A percentile compares a stretch with the other conserved stretches of the same genome.
phyloP scores from a whole-genome alignment of 768 basidiomycete genomes.

The Termitomyces sp. region DNA sequence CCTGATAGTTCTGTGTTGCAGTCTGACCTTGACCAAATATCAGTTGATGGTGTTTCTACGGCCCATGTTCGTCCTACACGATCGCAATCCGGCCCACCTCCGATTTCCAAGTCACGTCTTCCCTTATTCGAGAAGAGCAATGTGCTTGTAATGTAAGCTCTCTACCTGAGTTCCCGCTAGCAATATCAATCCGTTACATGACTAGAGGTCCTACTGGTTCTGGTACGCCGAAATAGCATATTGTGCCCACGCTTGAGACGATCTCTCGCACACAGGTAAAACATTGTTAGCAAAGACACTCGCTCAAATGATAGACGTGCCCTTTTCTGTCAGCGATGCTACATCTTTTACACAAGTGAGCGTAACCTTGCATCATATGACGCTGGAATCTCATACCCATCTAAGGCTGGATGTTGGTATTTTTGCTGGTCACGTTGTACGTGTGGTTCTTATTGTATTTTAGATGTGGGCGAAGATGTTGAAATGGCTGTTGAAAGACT shows the following conservation, averaged over 20 bases:
- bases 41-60: conserved; percentile 33
- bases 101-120: conserved; percentile 36
- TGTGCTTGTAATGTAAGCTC: conserved; percentile 78
- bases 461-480: conserved; percentile 95
- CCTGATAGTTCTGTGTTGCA: background rate
- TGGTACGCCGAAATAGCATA: conserved; percentile 33
- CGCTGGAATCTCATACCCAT: background rate
- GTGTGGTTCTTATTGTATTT: conserved; percentile 4
- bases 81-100: conserved; percentile 25
- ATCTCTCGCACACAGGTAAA: conserved; percentile 52
- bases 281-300: conserved; percentile 87
- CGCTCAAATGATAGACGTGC: conserved; percentile 88
- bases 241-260: background rate
- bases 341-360: conserved; percentile 87
- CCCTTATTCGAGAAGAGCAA: conserved; percentile 93
- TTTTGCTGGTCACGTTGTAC: background rate
- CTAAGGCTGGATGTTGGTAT: conserved; percentile 66
- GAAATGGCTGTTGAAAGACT: conserved; percentile 87
- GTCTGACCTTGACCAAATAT: background rate
- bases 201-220: conserved; percentile 81
- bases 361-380: background rate
- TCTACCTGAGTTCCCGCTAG: background rate
- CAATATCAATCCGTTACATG: background rate
- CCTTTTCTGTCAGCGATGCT: conserved; percentile 91
- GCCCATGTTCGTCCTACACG: conserved; percentile 62